phyloP scores from a whole-genome alignment of 805 yeast species.

The Crinitomyces ghanaensis region DNA sequence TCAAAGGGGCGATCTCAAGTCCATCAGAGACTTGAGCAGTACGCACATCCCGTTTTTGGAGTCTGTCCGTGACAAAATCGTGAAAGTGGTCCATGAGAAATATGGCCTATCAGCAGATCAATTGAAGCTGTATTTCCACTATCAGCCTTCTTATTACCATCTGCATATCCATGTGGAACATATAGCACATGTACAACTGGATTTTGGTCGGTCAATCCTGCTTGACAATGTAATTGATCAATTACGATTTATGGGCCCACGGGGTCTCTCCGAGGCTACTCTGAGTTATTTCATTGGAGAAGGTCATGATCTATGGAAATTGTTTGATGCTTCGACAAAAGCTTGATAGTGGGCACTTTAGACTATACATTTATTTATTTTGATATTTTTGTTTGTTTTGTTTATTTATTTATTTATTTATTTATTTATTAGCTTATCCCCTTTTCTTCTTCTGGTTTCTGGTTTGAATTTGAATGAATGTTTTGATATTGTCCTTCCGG shows the following conservation, averaged over 20 bases:
- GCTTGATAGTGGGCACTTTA: no score
- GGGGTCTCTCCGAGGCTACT: conserved; percentile 48
- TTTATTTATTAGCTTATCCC: no score
- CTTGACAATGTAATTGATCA: conserved; percentile 75
- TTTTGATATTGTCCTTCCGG: no score
- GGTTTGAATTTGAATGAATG: no score
- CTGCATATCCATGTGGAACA: conserved; percentile 88
- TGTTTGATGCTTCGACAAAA: no score
- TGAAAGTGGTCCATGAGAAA: conserved; percentile 34
- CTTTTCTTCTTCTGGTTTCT: no score
- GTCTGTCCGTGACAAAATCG: conserved; percentile 35
- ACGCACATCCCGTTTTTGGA: conserved; percentile 51
- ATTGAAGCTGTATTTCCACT: conserved; percentile 68
- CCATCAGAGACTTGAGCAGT: conserved; percentile 61
- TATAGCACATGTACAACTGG: conserved; percentile 54
- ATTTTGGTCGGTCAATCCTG: conserved; percentile 71
- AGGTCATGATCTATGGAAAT: conserved; percentile 63
- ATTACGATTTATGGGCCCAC: conserved; percentile 39
- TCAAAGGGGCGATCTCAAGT: conserved; percentile 51
- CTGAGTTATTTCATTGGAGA: conserved; percentile 64
- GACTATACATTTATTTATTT: no score
- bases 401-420: no score
- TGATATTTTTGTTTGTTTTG: no score
- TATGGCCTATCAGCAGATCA: conserved; percentile 44
- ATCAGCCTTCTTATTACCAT: conserved; percentile 90